A percentile compares a stretch with the other conserved stretches of the same genome.
These are phyloP conservation scores for Lasiosphaeria hispida DNA, from an alignment of 495 filamentous ascomycete species.

Conservation along the genomic window DNA sequence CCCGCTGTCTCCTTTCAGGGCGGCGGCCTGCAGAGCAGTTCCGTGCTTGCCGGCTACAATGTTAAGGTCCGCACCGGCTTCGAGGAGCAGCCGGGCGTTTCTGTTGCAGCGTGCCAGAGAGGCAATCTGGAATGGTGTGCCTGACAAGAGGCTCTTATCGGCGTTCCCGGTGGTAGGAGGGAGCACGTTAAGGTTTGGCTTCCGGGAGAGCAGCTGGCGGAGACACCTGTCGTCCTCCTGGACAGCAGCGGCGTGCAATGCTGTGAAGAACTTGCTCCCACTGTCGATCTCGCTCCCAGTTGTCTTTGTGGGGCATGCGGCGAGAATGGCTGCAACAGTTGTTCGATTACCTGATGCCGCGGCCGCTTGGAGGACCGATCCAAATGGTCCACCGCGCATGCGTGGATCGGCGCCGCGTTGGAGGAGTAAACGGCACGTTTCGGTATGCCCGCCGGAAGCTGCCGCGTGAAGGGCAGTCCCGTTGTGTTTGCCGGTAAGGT, in stretches of 20 bases:
- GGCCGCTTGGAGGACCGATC: constrained; percentile 14
- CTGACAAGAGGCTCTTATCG: no score
- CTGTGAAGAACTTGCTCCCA: constrained; percentile 10
- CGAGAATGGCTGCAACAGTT: constrained; percentile 1
- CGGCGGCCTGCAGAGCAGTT: constrained; percentile 14
- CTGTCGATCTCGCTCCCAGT: constrained; percentile 4
- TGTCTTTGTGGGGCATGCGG: neutral
- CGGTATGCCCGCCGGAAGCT: constrained; percentile 10
- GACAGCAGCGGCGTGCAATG: constrained; percentile 16
- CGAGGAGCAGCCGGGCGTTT: no score
- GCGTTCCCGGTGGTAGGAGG: no score
- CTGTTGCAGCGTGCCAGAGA: no score
- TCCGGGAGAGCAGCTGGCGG: no score
- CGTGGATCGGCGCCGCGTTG: constrained; percentile 9
- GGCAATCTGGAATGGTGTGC: no score
- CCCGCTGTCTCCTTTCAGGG: constrained; percentile 8
- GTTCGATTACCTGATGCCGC: constrained; percentile 5
- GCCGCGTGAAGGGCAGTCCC: constrained; percentile 16
- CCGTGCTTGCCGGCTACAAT: no score
- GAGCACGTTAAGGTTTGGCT: no score
- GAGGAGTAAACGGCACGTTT: constrained; percentile 10
- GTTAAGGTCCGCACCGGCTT: no score
- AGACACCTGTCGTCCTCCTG: no score
- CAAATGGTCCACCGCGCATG: constrained; percentile 8
- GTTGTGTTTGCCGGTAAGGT: constrained; percentile 9